A percentile compares a stretch with the other conserved stretches of the same genome.
Evolutionary conservation across 768 basidiomycete species (phyloP).

Genomic region (Tricholoma sp.): DNA sequence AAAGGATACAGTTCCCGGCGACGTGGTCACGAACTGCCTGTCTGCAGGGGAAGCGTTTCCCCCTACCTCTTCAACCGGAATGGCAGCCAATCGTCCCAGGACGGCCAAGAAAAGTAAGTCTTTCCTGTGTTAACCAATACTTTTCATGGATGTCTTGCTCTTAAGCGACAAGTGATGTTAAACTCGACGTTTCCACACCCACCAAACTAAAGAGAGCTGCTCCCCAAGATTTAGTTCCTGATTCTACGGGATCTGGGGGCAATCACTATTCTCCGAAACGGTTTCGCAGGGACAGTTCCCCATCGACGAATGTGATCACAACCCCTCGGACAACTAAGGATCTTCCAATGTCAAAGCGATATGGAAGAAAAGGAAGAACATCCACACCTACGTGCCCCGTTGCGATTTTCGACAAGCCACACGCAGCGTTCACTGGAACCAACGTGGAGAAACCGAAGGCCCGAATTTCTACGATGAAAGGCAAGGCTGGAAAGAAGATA

Average conservation of each 20-base stretch:
- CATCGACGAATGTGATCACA: background rate
- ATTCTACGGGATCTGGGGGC: background rate
- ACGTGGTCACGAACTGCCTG: background rate
- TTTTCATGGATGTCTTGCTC: background rate
- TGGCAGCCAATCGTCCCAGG: background rate
- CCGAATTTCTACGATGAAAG: constrained; percentile 24
- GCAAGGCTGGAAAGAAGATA: constrained; percentile 19
- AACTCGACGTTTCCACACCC: background rate
- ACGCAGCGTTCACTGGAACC: constrained; percentile 11
- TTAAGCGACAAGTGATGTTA: background rate
- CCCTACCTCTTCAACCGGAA: background rate
- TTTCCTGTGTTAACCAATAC: background rate
- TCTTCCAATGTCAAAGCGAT: constrained; percentile 21
- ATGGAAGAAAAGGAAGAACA: constrained; percentile 26
- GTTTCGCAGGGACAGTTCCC: background rate
- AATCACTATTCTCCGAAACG: background rate
- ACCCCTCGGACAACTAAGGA: background rate
- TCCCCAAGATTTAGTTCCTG: background rate
- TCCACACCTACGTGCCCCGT: constrained; percentile 21
- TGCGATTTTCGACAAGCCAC: constrained; percentile 27
- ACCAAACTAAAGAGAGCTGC: constrained; percentile 9
- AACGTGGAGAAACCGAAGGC: constrained; percentile 8
- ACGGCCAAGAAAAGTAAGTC: background rate
- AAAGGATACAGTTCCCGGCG: background rate
- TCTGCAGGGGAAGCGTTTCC: background rate